Evolutionary conservation across 2,329 filamentous ascomycete genomes (phyloP), one percentile per base, ranked within the genome.

Genomic region (Mycogone perniciosa): DNA sequence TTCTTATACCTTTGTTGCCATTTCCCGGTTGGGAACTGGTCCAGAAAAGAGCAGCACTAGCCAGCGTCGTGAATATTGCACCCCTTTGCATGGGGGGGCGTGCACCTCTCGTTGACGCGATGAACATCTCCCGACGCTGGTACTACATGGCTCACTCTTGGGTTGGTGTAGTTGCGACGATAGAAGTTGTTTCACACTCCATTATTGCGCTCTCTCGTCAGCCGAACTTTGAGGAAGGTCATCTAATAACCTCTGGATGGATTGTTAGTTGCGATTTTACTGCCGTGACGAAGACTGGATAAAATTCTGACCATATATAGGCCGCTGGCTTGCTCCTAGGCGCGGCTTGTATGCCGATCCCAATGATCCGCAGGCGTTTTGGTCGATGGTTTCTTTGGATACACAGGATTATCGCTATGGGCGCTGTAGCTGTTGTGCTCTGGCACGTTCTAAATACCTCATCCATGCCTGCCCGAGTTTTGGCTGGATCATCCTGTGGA

Each of bases 51-150:
- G 38, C 42, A 6, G 51, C 51, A 5, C 34, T 53, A 7, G 48
- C 48, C 5, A 34, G 35, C 7, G 31, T 53, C 8, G 31, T 50
- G 2, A 53, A 53, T 30, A 30, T 53, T 7, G 29, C 44, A 26
- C 46, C 47, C 10, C 39, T 53, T 2, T 50, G 43, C 30, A 44
- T 50, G 11, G 44, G 47, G 10, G 43, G 51, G n/a, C 42, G 44
- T 4, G 46, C 42, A 5, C 43, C 30, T 1, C 39, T 53, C 20
- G 27, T 53, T 26, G 27, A 53, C 31, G 35, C 43, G n/a, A 5
- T 53, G 7, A 50, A 53, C n/a, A 47, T 53, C 10, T 47, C 51
- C n/a, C 39, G 31, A 31, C 5, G 44, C 7, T 50, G 9, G 31
- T 48, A 44, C 27, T 5, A 40, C 27, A 26, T 45, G 8, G 6